Conservation (phyloP, 2,329 filamentous ascomycete species). For the Aspergillus ustus region DNA sequence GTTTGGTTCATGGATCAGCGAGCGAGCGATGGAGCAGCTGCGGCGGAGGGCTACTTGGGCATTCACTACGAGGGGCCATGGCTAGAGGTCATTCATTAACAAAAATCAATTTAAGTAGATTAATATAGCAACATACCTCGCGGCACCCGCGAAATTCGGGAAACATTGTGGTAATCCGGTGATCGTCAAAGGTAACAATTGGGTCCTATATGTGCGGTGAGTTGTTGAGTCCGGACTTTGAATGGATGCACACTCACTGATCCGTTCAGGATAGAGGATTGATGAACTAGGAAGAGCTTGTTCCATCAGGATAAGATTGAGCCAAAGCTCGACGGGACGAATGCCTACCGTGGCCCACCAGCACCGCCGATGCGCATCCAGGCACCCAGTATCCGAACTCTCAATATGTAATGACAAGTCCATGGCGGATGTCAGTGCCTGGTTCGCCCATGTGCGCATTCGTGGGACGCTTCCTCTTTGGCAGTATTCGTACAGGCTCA, state of each 20-base stretch:
- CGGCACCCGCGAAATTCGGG: constrained; percentile 23
- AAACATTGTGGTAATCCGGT: constrained; percentile 29
- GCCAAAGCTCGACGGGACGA: neutral
- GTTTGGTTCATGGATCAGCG: too few species aligned
- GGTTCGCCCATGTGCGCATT: constrained; percentile 31
- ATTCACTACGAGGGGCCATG: constrained; percentile 23
- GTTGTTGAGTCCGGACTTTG: neutral
- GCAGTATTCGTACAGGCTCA: constrained; percentile 31
- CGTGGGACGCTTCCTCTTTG: constrained; percentile 29
- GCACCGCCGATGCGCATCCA: constrained; percentile 16
- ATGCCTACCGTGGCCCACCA: neutral
- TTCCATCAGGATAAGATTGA: too few species aligned
- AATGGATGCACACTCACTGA: neutral
- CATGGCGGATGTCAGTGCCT: constrained; percentile 33
- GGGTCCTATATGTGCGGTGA: constrained; percentile 20
- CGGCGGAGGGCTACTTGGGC: constrained; percentile 24
- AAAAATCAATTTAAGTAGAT: neutral
- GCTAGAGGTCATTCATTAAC: neutral
- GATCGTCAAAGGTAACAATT: constrained; percentile 25
- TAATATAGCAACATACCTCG: constrained; percentile 22
- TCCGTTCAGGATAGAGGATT: too few species aligned
- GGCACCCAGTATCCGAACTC: neutral
- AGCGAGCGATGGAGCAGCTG: constrained; percentile 6
- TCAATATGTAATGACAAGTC: constrained; percentile 27
- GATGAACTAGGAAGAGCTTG: too few species aligned